These are phyloP conservation scores for Pilobolus umbonatus DNA, from an alignment of 192 early-diverging fungal species.

Conservation along the genomic window DNA sequence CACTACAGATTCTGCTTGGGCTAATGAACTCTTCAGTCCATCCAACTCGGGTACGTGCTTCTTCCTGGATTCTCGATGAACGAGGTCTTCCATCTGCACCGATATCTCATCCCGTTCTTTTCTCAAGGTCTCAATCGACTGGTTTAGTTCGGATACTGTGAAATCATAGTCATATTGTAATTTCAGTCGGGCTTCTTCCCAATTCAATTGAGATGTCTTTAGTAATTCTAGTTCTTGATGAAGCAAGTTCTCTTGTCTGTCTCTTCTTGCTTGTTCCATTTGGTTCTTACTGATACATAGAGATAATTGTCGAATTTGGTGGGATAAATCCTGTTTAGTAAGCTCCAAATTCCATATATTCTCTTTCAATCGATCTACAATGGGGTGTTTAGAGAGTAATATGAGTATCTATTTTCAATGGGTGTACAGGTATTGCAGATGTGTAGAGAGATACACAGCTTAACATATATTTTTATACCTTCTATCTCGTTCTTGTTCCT, in stretches of 20 bases:
- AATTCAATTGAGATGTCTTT: conserved; percentile 14
- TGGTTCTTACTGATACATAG: conserved; percentile 19
- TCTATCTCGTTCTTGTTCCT: conserved; percentile 24
- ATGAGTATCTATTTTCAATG: no score
- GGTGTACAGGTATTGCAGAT: no score
- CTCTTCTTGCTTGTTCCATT: conserved; percentile 18
- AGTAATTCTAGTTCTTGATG: conserved; percentile 21
- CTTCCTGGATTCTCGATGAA: conserved; percentile 40
- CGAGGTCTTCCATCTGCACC: conserved; percentile 58
- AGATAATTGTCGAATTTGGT: conserved; percentile 21
- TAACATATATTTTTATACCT: conserved; percentile 24
- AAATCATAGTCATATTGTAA: conserved; percentile 23
- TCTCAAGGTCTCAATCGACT: conserved; percentile 45
- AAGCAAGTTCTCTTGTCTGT: conserved; percentile 12
- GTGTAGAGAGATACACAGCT: not conserved
- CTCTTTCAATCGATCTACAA: conserved; percentile 27
- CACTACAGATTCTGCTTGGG: conserved; percentile 45
- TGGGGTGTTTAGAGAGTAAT: no score
- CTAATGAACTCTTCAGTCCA: conserved; percentile 22
- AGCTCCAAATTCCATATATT: conserved; percentile 33
- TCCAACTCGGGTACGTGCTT: not conserved
- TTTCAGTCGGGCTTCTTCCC: conserved; percentile 13
- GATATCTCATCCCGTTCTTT: conserved; percentile 42
- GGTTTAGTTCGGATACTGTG: conserved; percentile 36
- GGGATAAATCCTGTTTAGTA: conserved; percentile 26